Conservation (phyloP, 345 rosid species). For the Aethionema arabicum region DNA sequence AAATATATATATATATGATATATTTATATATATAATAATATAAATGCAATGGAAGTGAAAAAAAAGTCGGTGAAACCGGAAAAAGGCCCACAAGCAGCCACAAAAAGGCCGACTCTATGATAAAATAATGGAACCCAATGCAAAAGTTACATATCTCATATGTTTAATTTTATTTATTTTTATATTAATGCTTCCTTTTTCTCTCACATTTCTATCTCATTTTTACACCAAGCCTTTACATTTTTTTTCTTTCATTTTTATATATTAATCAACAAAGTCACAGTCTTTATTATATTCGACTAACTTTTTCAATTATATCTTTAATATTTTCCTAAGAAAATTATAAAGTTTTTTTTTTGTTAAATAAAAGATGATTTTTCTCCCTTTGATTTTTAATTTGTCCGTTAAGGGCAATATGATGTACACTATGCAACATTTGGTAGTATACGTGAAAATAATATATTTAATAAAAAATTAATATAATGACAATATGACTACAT, state of each 20-base stretch:
- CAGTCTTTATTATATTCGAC: constrained; percentile 32
- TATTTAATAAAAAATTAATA: neutral
- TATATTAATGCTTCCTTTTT: constrained; percentile 14
- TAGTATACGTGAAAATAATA: neutral
- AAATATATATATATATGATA: neutral
- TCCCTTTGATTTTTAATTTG: neutral
- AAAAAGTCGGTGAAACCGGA: constrained; percentile 32
- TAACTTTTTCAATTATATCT: constrained; percentile 16
- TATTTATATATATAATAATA: neutral
- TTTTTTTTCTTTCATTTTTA: constrained; percentile 23
- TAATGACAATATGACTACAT: no score
- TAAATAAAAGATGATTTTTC: neutral
- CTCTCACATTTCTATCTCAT: constrained; percentile 24
- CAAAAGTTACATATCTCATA: constrained; percentile 34
- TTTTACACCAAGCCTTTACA: constrained; percentile 25
- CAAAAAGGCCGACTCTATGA: constrained; percentile 54
- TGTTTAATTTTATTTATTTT: neutral
- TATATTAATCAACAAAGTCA: constrained; percentile 27
- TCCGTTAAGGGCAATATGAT: neutral
- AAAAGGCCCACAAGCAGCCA: constrained; percentile 65
- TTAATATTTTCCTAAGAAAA: neutral
- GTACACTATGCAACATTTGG: neutral
- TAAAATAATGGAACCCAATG: constrained; percentile 61
- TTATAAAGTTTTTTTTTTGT: neutral
- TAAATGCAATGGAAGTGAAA: neutral